Conservation (phyloP, 371 early-diverging fungal species). For the Zychaea mexicana region DNA sequence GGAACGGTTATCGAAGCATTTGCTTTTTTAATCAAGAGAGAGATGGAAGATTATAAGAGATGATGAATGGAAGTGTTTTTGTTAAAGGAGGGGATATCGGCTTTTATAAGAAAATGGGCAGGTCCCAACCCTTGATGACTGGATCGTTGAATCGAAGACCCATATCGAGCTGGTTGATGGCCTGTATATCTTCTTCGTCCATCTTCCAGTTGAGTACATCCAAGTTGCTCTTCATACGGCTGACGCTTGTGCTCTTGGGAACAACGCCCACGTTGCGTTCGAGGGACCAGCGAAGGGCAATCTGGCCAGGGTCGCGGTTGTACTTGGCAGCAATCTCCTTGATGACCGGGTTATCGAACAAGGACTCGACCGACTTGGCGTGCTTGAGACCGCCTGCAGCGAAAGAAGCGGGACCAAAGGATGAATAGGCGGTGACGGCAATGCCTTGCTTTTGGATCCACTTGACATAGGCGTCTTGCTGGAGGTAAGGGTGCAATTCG, state of each 20-base stretch:
- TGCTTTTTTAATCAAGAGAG: too few species aligned
- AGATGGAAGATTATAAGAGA: not conserved
- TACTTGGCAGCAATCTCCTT: conserved; percentile 44
- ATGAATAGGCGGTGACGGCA: conserved; percentile 65
- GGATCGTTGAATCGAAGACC: conserved; percentile 35
- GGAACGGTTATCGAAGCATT: too few species aligned
- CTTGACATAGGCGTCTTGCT: conserved; percentile 41
- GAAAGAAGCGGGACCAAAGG: conserved; percentile 64
- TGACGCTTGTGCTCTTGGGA: conserved; percentile 61
- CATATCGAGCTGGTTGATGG: conserved; percentile 30
- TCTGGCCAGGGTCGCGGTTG: conserved; percentile 46
- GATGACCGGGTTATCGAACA: conserved; percentile 40
- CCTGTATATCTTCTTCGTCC: conserved; percentile 37
- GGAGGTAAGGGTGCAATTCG: conserved; percentile 73
- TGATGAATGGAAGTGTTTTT: not conserved
- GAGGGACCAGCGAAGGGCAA: conserved; percentile 61
- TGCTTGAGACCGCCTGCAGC: conserved; percentile 40
- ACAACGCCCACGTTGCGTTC: conserved; percentile 62
- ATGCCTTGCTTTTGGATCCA: conserved; percentile 47
- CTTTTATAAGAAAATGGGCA: conserved; percentile 25
- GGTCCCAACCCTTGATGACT: conserved; percentile 24
- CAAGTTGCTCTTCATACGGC: conserved; percentile 51
- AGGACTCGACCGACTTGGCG: conserved; percentile 27
- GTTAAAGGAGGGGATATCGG: not conserved
- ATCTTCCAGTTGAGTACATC: conserved; percentile 31